Evolutionary conservation across 108 stramenopile species (phyloP).

Genomic region (Nitzschia sp.): DNA sequence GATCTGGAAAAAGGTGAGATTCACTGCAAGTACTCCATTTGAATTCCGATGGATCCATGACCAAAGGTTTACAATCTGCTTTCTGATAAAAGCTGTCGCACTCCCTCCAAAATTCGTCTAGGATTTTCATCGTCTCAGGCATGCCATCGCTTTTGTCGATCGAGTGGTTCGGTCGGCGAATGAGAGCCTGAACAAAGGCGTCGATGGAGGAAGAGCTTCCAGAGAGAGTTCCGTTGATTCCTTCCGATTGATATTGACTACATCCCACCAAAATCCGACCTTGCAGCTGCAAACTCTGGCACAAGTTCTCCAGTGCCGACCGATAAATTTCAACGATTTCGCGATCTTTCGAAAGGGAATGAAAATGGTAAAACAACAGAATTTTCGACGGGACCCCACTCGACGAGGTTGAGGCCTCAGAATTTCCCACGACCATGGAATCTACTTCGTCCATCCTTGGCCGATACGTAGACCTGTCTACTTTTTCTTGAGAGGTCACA

Average conservation of each 20-base stretch:
- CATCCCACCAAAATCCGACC: slow-evolving; percentile 78
- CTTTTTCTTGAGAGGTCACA: too few species aligned
- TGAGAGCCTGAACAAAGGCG: slow-evolving; percentile 53
- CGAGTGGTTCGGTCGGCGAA: slow-evolving; percentile 3
- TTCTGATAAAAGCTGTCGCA: slow-evolving; percentile 45
- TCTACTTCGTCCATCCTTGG: slow-evolving; percentile 7
- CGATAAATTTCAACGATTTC: slow-evolving; percentile 50
- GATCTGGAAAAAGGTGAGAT: slow-evolving; percentile 63
- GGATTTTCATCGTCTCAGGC: background rate
- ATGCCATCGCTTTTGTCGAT: background rate
- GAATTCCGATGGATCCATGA: slow-evolving; percentile 58
- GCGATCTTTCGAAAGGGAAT: slow-evolving; percentile 53
- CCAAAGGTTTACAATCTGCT: slow-evolving; percentile 35
- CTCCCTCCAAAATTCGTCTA: slow-evolving; percentile 45
- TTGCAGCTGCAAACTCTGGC: slow-evolving; percentile 47
- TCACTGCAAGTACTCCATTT: slow-evolving; percentile 51
- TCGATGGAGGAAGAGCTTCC: slow-evolving; percentile 43
- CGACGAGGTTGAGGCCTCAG: background rate
- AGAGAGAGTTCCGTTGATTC: slow-evolving; percentile 84
- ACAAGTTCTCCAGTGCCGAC: slow-evolving; percentile 52
- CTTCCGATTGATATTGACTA: slow-evolving; percentile 58
- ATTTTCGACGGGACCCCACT: too few species aligned
- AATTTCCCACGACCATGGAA: background rate
- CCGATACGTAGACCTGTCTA: too few species aligned
- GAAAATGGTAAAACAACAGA: slow-evolving; percentile 86